Percentiles rank a stretch among this genome's conserved stretches.
Conservation (phyloP, 805 yeast genomes). For the Pichia paraexigua region DNA sequence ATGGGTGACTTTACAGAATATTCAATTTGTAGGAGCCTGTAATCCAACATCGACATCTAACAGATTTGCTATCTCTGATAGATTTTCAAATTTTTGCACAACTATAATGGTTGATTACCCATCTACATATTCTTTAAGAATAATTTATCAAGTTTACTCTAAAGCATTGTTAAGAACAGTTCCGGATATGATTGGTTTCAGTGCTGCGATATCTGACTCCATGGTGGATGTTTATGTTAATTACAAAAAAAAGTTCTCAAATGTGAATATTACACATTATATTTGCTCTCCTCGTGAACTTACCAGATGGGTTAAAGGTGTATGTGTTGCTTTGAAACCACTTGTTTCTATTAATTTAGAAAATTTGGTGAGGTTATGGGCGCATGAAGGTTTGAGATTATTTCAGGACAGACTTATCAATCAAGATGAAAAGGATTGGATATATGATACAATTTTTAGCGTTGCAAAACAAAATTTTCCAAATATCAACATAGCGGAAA, state of each 20-base stretch:
- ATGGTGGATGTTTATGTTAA: slow-evolving; percentile 56
- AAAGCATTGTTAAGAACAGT: slow-evolving; percentile 48
- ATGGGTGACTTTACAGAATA: slow-evolving; percentile 59
- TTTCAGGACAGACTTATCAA: slow-evolving; percentile 65
- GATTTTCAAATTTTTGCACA: slow-evolving; percentile 62
- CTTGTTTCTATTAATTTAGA: slow-evolving; percentile 27
- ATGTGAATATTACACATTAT: slow-evolving; percentile 45
- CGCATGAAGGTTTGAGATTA: slow-evolving; percentile 71
- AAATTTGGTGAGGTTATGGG: slow-evolving; percentile 58
- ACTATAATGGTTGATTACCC: slow-evolving; percentile 79
- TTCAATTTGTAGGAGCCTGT: slow-evolving; percentile 93
- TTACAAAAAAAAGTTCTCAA: slow-evolving; percentile 35
- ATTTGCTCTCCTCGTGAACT: slow-evolving; percentile 84
- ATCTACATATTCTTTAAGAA: slow-evolving; percentile 46
- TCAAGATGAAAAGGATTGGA: slow-evolving; percentile 40
- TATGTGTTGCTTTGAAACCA: slow-evolving; percentile 33
- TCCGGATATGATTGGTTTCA: slow-evolving; percentile 53
- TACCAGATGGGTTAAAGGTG: slow-evolving; percentile 81
- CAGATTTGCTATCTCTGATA: slow-evolving; percentile 43
- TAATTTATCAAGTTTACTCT: slow-evolving; percentile 58
- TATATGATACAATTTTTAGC: slow-evolving; percentile 30
- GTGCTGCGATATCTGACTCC: slow-evolving; percentile 45
- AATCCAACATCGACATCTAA: slow-evolving; percentile 84
- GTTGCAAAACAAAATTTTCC: slow-evolving; percentile 39
- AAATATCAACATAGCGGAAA: slow-evolving; percentile 28